Percentiles rank a stretch among this genome's conserved stretches.
Evolutionary conservation across 2,329 filamentous ascomycete genomes (phyloP).

Genomic region (Trichoderma atroviride): DNA sequence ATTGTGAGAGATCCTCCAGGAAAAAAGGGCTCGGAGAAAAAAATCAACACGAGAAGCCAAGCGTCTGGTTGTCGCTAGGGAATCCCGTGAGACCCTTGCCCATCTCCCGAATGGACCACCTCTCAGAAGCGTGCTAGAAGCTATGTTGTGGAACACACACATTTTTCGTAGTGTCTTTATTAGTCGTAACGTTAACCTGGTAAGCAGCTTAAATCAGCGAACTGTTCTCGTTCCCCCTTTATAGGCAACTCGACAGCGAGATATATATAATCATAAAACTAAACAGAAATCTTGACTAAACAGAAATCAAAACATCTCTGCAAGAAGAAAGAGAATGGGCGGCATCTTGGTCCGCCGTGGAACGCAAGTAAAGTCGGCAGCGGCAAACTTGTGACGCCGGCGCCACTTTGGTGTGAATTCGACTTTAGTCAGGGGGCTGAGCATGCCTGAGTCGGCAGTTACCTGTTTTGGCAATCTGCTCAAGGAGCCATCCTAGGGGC

Average conservation of each 20-base stretch:
- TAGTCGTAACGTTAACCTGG: background rate
- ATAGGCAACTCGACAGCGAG: background rate
- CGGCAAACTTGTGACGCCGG: slow-evolving; percentile 7
- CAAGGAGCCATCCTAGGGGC: slow-evolving; percentile 12
- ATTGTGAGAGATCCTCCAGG: background rate
- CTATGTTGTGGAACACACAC: background rate
- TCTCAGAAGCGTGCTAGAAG: background rate
- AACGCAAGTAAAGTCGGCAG: background rate
- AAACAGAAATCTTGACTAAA: background rate
- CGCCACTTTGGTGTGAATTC: background rate
- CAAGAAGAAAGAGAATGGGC: background rate
- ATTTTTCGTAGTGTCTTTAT: background rate
- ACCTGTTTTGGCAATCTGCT: slow-evolving; percentile 7
- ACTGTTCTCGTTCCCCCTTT: background rate
- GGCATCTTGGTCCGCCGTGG: background rate
- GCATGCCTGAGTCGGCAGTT: slow-evolving; percentile 11
- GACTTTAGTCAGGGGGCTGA: slow-evolving; percentile 3
- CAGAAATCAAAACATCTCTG: background rate
- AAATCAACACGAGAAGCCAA: background rate
- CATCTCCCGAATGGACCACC: background rate
- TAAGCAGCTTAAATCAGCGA: background rate
- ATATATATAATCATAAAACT: background rate
- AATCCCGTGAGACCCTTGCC: background rate
- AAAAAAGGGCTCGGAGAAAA: background rate
- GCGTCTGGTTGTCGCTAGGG: background rate